Evolutionary conservation across 306 rosid species (phyloP), one percentile per base, ranked within the genome.

Genomic region (Medicago ruthenica): DNA sequence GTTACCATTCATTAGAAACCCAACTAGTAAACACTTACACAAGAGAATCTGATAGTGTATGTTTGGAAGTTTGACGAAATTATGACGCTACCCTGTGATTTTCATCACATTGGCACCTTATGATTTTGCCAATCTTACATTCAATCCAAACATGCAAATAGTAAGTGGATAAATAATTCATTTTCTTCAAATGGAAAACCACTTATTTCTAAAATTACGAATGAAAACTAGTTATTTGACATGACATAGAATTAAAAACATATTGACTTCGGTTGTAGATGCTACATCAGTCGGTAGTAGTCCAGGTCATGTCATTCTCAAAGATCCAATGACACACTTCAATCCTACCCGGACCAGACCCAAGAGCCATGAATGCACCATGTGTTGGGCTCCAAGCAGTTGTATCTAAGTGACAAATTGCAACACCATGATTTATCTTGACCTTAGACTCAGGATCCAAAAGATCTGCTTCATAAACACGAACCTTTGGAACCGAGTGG

Each of bases 301-400:
- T 66, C 97, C 98, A 93, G 3, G 89, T 93, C 92, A 91, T 74
- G 60, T 93, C 98, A 45, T 91, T 93, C 75, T 93, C 86, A 71
- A 93, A 93, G 48, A 93, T 93, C 98, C 96, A 91, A 11, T 93
- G 98, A 53, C 97, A 93, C 2, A 93, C 97, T 77, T 93, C 96
- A 12, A 93, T 89, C 60, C 70, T 76, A 18, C 97, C 97, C 0
- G 97, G 97, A 14, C 80, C 74, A 15, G 91, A 88, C 0, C 93
- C 97, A 53, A 93, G 80, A 20, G 97, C 91, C 36, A 87, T 4
- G 69, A 93, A 93, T 3, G 98, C 90, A 4, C 97, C 93, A 3
- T 93, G 97, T 27, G 86, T 80, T 1, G 89, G 89, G 53, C 93
- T 89, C 98, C 98, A 93, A 1, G 92, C 73, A 3, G 92, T 84